Conservation (phyloP, 2,329 filamentous ascomycete species). For the Fusarium sp. region DNA sequence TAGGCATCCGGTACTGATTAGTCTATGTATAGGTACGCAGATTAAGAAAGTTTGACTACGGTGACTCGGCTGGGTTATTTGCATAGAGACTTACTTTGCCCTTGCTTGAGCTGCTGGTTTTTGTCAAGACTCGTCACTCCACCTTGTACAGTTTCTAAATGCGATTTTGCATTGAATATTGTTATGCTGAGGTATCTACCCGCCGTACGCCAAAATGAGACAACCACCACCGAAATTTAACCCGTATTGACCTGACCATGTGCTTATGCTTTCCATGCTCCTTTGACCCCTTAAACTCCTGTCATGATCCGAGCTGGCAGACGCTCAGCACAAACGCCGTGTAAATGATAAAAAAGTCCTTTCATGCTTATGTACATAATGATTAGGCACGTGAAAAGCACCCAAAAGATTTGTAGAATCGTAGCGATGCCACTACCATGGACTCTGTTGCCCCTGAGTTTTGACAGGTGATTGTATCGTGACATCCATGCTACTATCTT, state of each 20-base stretch:
- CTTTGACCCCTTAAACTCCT: conserved; percentile 28
- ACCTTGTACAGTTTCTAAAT: background rate
- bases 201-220: conserved; percentile 24
- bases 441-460: conserved; percentile 42
- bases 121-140: background rate
- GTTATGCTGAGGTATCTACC: conserved; percentile 34
- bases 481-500: background rate
- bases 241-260: background rate
- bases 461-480: conserved; percentile 13
- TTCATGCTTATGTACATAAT: background rate
- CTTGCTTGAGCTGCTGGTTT: background rate
- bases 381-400: background rate
- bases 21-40: background rate
- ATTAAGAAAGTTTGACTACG: background rate
- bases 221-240: conserved; percentile 9
- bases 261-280: conserved; percentile 25
- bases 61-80: background rate
- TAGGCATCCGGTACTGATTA: background rate
- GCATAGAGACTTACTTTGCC: background rate
- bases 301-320: background rate
- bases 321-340: conserved; percentile 1
- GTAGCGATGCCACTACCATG: conserved; percentile 37
- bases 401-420: background rate
- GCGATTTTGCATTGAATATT: conserved; percentile 16
- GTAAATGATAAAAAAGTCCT: conserved; percentile 3